phyloP scores from a whole-genome alignment of 176 grass and related monocot genomes.

The Dendrocalamus sinicus region DNA sequence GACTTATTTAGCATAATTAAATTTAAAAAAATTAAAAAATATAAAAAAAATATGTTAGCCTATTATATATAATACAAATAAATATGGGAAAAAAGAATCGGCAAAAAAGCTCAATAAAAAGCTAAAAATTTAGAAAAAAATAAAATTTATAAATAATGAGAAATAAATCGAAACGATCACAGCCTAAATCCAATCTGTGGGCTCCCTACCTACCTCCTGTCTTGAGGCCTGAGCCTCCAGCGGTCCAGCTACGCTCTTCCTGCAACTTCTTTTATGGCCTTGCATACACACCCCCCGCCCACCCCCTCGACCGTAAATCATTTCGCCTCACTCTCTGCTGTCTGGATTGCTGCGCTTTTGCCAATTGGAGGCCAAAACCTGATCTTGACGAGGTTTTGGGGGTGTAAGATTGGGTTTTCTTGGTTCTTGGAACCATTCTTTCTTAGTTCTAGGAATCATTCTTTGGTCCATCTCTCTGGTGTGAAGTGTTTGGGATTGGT shows the following conservation, averaged over 20 bases:
- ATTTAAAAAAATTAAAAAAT: too few relatives aligned
- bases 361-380: conserved; percentile 42
- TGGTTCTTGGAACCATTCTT: not conserved
- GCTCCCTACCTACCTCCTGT: conserved; percentile 3
- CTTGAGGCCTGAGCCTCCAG: not conserved
- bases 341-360: conserved; percentile 30
- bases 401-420: conserved; percentile 33
- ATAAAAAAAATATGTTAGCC: too few relatives aligned
- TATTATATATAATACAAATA: too few relatives aligned
- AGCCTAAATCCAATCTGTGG: not conserved
- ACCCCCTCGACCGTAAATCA: not conserved
- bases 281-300: not conserved
- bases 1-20: too few relatives aligned
- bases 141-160: too few relatives aligned
- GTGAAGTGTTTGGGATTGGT: not conserved
- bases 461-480: not conserved
- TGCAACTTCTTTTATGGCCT: conserved; percentile 20
- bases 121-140: too few relatives aligned
- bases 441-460: not conserved
- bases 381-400: conserved; percentile 44
- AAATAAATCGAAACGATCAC: too few relatives aligned
- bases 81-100: too few relatives aligned
- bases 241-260: conserved; percentile 3
- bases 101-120: too few relatives aligned
- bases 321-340: not conserved